Conservation (phyloP, 2,329 filamentous ascomycete species). For the Podosphaera leucotricha region DNA sequence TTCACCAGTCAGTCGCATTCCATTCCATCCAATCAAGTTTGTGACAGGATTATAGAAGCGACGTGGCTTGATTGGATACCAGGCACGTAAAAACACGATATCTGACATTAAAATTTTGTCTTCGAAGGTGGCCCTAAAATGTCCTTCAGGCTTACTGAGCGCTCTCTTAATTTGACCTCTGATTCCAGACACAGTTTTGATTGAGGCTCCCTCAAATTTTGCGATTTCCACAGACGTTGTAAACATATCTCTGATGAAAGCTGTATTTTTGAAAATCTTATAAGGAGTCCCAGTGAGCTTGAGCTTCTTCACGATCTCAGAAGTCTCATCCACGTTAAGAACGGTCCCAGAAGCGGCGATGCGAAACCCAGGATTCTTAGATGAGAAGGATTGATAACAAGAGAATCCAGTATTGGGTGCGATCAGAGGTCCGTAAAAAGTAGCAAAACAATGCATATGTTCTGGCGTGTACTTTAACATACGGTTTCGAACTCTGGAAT, state of each 20-base stretch:
- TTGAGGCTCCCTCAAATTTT: conserved; percentile 89
- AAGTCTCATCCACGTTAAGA: conserved; percentile 78
- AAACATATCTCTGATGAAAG: conserved; percentile 99
- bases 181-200: conserved; percentile 89
- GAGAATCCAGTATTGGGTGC: conserved; percentile 92
- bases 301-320: conserved; percentile 97
- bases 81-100: conserved; percentile 85
- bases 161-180: conserved; percentile 94
- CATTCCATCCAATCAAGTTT: conserved; percentile 73
- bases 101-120: conserved; percentile 96
- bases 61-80: conserved; percentile 89
- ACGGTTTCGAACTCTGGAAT: conserved; percentile 76
- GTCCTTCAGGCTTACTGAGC: conserved; percentile 75
- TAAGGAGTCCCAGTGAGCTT: conserved; percentile 84
- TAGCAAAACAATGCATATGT: conserved; percentile 97
- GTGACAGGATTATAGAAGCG: conserved; percentile 94
- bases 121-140: conserved; percentile 93
- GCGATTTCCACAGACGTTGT: conserved; percentile 77
- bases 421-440: conserved; percentile 84
- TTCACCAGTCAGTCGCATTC: conserved; percentile 85
- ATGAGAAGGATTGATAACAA: conserved; percentile 72
- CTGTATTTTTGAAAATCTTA: conserved; percentile 98
- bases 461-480: conserved; percentile 99
- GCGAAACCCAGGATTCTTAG: conserved; percentile 69
- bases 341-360: conserved; percentile 89